A percentile compares a stretch with the other conserved stretches of the same genome.
These are phyloP conservation scores for Fusarium tricinctum DNA, from an alignment of 2,329 filamentous ascomycete genomes.

Conservation along the genomic window DNA sequence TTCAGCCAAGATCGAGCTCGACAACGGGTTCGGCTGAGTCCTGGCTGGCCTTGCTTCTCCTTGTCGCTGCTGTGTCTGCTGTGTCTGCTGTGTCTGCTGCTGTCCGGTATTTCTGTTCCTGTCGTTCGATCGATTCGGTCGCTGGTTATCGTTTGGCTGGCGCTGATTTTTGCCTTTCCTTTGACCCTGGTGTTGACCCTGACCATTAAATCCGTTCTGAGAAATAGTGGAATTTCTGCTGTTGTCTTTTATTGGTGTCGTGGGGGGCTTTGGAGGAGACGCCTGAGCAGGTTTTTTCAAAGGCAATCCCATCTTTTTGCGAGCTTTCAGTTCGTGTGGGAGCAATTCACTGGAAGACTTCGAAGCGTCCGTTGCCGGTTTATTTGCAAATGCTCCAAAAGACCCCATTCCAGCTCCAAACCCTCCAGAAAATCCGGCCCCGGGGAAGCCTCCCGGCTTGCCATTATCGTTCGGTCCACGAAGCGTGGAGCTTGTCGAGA, in stretches of 20 bases:
- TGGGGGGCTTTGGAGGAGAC: conserved; percentile 10
- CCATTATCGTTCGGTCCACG: conserved; percentile 39
- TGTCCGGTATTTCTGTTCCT: conserved; percentile 1
- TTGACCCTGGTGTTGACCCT: conserved; percentile 14
- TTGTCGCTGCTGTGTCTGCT: conserved; percentile 20
- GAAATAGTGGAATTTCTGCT: conserved; percentile 1
- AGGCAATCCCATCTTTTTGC: conserved; percentile 46
- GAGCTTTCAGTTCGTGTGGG: conserved; percentile 58
- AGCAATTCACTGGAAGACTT: conserved; percentile 48
- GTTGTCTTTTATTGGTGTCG: conserved; percentile 13
- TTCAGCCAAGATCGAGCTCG: conserved; percentile 52
- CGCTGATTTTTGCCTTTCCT: conserved; percentile 8
- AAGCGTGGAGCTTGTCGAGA: conserved; percentile 50
- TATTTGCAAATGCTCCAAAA: conserved; percentile 46
- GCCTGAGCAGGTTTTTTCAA: conserved; percentile 34
- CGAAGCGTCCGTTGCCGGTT: conserved; percentile 9
- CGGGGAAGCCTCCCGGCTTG: conserved; percentile 45
- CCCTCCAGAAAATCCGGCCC: conserved; percentile 39
- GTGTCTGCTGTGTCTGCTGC: conserved; percentile 10
- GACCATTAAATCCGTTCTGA: conserved; percentile 13
- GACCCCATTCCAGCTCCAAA: conserved; percentile 42
- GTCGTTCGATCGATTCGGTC: conserved; percentile 8
- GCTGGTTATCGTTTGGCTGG: conserved; percentile 1
- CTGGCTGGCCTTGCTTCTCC: conserved; percentile 3
- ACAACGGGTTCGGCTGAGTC: conserved; percentile 31